Conservation (phyloP, 768 basidiomycete species). For the Hygrocybe punicea region DNA sequence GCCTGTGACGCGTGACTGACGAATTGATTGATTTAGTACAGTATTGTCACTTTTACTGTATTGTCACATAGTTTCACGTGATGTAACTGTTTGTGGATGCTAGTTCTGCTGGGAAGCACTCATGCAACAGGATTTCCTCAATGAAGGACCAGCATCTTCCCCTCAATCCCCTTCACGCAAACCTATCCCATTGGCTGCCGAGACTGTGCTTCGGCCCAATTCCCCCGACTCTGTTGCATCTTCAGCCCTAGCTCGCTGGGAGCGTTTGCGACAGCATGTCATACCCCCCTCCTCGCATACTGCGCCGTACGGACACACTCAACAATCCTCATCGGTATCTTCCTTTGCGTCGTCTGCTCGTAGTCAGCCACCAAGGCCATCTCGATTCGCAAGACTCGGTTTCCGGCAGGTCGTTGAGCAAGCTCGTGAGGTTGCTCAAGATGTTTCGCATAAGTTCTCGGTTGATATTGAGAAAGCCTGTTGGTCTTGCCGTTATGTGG, state of each 20-base stretch:
- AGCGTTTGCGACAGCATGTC: background rate
- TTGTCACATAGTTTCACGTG: too few species aligned
- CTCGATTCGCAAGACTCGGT: constrained; percentile 48
- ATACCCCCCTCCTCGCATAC: background rate
- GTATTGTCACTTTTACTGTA: too few species aligned
- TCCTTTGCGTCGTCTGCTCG: constrained; percentile 19
- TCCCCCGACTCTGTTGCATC: background rate
- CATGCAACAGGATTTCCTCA: background rate
- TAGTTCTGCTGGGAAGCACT: background rate
- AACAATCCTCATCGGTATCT: background rate
- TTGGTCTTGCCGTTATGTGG: constrained; percentile 49
- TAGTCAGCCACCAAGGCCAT: constrained; percentile 46
- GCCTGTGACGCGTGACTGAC: too few species aligned
- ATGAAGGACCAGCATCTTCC: background rate
- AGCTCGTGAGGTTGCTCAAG: constrained; percentile 48
- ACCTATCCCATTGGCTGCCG: background rate
- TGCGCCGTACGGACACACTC: background rate
- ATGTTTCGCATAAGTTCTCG: constrained; percentile 49
- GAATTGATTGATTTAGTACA: too few species aligned
- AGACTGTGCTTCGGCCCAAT: background rate
- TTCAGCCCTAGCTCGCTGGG: background rate
- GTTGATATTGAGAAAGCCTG: constrained; percentile 58
- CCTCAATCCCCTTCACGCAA: background rate
- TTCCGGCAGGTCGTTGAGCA: constrained; percentile 67
- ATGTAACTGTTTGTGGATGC: too few species aligned